A percentile compares a stretch with the other conserved stretches of the same genome.
These are phyloP conservation scores for Blastobotrys persicus DNA, from an alignment of 1,139 yeast genomes.

Conservation along the genomic window DNA sequence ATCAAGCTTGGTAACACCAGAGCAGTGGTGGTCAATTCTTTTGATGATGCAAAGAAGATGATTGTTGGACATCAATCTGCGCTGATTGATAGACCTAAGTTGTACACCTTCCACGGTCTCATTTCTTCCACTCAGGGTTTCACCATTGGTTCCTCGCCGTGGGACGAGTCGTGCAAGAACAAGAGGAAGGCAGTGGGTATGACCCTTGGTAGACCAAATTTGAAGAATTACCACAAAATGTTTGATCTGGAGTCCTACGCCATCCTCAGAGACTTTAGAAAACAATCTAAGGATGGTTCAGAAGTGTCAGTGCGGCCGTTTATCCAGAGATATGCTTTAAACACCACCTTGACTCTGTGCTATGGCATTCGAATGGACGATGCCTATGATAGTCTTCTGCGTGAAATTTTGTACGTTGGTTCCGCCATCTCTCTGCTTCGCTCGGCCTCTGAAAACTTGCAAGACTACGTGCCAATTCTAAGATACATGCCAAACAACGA, in stretches of 20 bases:
- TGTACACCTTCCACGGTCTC: conserved; percentile 59
- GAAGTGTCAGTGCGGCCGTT: conserved; percentile 45
- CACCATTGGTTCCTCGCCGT: conserved; percentile 70
- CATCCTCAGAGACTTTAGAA: conserved; percentile 24
- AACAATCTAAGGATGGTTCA: conserved; percentile 23
- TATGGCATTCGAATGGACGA: conserved; percentile 53
- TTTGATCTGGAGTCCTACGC: conserved; percentile 44
- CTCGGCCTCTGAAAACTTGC: conserved; percentile 44
- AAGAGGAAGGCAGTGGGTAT: conserved; percentile 53
- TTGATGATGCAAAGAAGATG: conserved; percentile 46
- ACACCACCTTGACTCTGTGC: conserved; percentile 51
- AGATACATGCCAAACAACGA: conserved; percentile 34
- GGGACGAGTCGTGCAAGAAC: conserved; percentile 48
- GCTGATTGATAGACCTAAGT: conserved; percentile 58
- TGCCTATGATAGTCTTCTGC: conserved; percentile 43
- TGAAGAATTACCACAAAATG: conserved; percentile 33
- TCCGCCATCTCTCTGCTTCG: conserved; percentile 37
- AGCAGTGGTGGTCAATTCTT: conserved; percentile 59
- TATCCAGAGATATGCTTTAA: conserved; percentile 53
- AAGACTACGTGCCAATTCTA: conserved; percentile 55
- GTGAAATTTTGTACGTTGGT: conserved; percentile 56
- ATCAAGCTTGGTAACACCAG: conserved; percentile 52
- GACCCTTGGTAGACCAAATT: conserved; percentile 41
- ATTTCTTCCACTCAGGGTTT: conserved; percentile 58
- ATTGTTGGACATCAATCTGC: conserved; percentile 52